Evolutionary conservation across 176 grass and related monocot species (phyloP), one percentile per base, ranked within the genome.

Genomic region (Eleusine coracana): DNA sequence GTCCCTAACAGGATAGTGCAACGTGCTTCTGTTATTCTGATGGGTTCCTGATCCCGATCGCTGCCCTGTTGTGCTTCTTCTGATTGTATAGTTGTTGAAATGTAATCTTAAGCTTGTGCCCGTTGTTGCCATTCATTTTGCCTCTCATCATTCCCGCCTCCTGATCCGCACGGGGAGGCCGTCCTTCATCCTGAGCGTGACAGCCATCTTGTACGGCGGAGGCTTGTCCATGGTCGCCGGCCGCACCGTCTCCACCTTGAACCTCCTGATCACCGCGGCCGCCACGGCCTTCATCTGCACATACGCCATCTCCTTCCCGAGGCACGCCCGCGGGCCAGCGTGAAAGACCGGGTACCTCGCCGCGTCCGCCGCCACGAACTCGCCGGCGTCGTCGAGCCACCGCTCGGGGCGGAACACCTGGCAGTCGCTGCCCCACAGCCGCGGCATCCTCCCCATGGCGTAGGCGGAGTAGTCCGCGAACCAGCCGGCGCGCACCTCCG

Each of bases 231-330:
- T 79, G 50, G 62, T 88, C 8, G 42, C 70, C 45, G 60, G 6
- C 68, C 1, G 27, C 62, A 61, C 52, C 50, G 14, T n/a, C 63
- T 88, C 90, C 20, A 96, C 72, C 3, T 3, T 3, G 28, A 89
- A 96, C 76, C 65, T 84, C 71, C 70, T 84, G 10, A 90, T 23
- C 61, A 96, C 82, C 31, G 79, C 76, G 15, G 86, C 85, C 11
- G 37, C 86, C 59, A 89, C 86, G 16, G 91, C 55, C 84, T 97
- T 91, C 94, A 93, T 93, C 82, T 97, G 91, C 54, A 91, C 73
- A 68, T 93, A 97, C 23, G 86, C 86, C 91, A 97, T 87, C 54
- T 97, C 94, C 81, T 75, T 93, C 5, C 94, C 91, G 25, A 91
- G 73, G 79, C 91, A 97, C 73, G 70, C 70, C 18, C 94, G 63